phyloP scores from a whole-genome alignment of 495 filamentous ascomycete genomes.

The Cercophora samala region DNA sequence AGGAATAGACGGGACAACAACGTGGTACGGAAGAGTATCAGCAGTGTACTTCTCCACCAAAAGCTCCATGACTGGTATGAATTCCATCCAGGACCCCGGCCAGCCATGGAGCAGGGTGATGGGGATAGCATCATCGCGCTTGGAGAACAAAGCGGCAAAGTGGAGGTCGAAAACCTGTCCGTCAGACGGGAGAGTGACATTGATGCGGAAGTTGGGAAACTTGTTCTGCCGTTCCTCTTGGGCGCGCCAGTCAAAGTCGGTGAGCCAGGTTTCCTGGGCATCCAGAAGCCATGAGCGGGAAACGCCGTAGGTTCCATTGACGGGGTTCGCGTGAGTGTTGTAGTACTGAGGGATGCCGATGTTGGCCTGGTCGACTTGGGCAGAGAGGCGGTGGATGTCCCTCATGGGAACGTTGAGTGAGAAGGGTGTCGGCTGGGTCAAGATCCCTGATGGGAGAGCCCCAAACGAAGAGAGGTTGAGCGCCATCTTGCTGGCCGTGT shows the following conservation, averaged over 20 bases:
- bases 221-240: conserved; percentile 57
- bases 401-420: conserved; percentile 6
- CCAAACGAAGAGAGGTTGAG: conserved; percentile 10
- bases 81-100: conserved; percentile 56
- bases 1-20: conserved; percentile 63
- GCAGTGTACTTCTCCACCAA: conserved; percentile 53
- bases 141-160: conserved; percentile 61
- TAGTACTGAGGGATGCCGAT: conserved; percentile 19
- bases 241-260: conserved; percentile 47
- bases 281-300: conserved; percentile 54
- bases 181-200: conserved; percentile 44
- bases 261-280: conserved; percentile 53
- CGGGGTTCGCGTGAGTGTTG: conserved; percentile 17
- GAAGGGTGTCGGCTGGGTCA: neutral
- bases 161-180: conserved; percentile 49
- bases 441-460: neutral
- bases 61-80: conserved; percentile 40
- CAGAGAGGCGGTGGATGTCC: conserved; percentile 8
- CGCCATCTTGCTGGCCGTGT: neutral
- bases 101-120: conserved; percentile 50
- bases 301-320: conserved; percentile 48
- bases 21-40: conserved; percentile 57
- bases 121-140: conserved; percentile 57
- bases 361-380: conserved; percentile 3
- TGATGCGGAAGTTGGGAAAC: conserved; percentile 58